Base-by-base conservation (phyloP, 1,284 basidiomycete genomes). In the Boletus holoroseus region DNA sequence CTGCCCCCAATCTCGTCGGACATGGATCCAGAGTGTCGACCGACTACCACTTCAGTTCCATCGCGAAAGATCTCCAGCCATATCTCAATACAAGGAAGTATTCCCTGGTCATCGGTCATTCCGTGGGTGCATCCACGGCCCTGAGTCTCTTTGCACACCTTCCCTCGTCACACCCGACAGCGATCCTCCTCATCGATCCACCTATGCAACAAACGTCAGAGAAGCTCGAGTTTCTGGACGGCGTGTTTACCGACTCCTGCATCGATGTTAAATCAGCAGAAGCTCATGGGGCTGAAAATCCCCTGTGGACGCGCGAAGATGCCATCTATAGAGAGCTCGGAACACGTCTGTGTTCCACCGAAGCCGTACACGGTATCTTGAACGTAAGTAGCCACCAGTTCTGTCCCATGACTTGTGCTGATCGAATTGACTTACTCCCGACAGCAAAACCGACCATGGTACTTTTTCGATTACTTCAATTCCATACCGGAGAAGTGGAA, bases 141-240 rank as follows among this genome's bases (percentile, higher is more conserved):
- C 26, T 64, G 12, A 43, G 30, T 8, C 62, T 66, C 37, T 50
- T 62, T 28, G 12, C 48, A 1, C 27, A 53, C 38, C 54, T 68
- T 22, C 22, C 62, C 5, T 2, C 38, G 12, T 49, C 50, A 8
- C 18, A 50, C 13, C 54, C 52, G 6, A 64, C 49, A 1, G 56
- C 56, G 1, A 51, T 67, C n/a, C 13, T 66, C 15, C 60, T 64
- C n/a, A 42, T 67, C 28, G 62, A 64, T 34, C 55, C 66, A 1
- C 35, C 57, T 15, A 20, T 66, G 41, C 18, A 52, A 3, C 7
- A 18, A 1, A 0, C n/a, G 0, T 8, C 11, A 1, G 51, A 55
- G 24, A 27, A 16, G 11, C 15, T 53, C 18, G 44, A 48, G n/a
- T 13, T 41, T 2, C 0, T 41, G 7, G 40, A 50, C 3, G 2